Evolutionary conservation across 805 yeast genomes (phyloP), one percentile per base, ranked within the genome.

Genomic region (Starmerella apicola): DNA sequence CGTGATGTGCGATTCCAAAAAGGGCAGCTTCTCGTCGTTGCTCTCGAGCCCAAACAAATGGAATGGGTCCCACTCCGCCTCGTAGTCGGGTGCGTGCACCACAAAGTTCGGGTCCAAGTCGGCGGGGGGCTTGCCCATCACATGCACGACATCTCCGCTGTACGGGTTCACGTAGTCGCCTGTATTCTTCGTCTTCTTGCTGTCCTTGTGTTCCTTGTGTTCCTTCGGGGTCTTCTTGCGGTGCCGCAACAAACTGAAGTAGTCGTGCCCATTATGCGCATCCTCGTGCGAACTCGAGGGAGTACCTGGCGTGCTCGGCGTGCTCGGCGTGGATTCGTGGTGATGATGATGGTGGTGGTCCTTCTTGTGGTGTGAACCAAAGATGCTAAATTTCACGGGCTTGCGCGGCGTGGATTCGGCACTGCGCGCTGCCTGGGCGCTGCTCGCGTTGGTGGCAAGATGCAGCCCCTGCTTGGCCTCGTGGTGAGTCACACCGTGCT

Each of bases 1-100:
- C 38, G 74, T 68, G 41, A 73, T 58, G 9, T 63, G 62, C 29
- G 57, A 61, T 36, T 64, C 70, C 38, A 56, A 58, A 43, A 62
- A 65, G 15, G 68, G 67, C 43, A 58, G 28, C n/a, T 45, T 29
- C 26, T 46, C 49, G 26, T 39, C 32, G 21, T 16, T 24, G 17
- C 31, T 39, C 20, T 36, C 45, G 5, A 36, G 33, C 2, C 50
- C 50, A 28, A 46, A 46, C 20, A 45, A 34, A 28, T 46, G 50
- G 46, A 46, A 46, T n/a, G 50, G 50, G 34, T 46, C 50, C 50
- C 50, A 46, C 15, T 41, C 47, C 3, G 42, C 44, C 25, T 46
- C 50, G 38, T 38, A 41, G 41, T 37, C 50, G 4, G 49, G 46
- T 13, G 20, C 50, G 26, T 46, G 46, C 20, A 45, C 42, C 7